Evolutionary conservation across 495 filamentous ascomycete species (phyloP).

Genomic region (Achaetomiella virescens): DNA sequence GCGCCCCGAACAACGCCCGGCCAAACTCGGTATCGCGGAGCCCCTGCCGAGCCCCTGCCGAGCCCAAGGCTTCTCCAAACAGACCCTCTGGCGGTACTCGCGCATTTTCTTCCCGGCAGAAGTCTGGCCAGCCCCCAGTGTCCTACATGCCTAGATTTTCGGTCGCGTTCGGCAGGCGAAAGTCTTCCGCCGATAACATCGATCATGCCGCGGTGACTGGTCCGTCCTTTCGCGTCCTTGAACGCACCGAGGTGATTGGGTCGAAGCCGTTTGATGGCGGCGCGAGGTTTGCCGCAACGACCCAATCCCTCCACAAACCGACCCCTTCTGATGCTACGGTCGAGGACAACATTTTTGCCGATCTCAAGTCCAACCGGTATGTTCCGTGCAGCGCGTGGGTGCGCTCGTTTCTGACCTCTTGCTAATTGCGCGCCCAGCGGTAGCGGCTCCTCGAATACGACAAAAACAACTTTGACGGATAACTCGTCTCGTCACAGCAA

Average conservation of each 20-base stretch:
- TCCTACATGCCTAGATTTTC: constrained; percentile 50
- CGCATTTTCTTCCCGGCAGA: constrained; percentile 20
- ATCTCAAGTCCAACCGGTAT: constrained; percentile 50
- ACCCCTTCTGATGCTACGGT: constrained; percentile 31
- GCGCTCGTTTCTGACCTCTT: constrained; percentile 19
- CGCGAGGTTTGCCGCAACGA: constrained; percentile 26
- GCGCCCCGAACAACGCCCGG: background rate
- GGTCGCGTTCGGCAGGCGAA: constrained; percentile 45
- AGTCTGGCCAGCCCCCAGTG: constrained; percentile 22
- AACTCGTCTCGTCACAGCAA: constrained; percentile 67
- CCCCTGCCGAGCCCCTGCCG: background rate
- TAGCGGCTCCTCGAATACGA: constrained; percentile 60
- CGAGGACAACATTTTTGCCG: constrained; percentile 53
- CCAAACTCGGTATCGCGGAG: background rate
- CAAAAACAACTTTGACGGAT: constrained; percentile 55
- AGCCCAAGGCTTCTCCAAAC: background rate
- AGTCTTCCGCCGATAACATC: constrained; percentile 44
- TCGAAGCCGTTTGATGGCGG: constrained; percentile 41
- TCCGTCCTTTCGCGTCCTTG: constrained; percentile 45
- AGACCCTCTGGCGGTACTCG: background rate
- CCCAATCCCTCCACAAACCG: constrained; percentile 23
- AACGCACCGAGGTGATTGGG: constrained; percentile 34
- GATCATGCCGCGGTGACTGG: constrained; percentile 40
- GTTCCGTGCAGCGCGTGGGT: constrained; percentile 15
- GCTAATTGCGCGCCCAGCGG: constrained; percentile 31